Conservation (phyloP, 2,329 filamentous ascomycete genomes). For the Hypomyces perniciosus region DNA sequence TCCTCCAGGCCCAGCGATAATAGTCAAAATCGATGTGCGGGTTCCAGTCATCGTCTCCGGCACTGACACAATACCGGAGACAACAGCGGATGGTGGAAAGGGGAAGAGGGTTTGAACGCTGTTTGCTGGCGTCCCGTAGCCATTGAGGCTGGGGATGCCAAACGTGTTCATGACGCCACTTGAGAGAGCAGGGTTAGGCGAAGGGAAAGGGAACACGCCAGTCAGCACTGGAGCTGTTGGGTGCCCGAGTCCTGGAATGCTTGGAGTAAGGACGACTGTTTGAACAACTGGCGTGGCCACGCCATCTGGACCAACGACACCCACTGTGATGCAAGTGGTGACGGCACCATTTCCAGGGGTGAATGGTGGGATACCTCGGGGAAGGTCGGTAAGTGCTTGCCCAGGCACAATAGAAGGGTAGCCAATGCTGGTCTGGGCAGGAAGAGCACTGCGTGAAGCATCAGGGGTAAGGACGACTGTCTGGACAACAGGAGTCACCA, state of each 20-base stretch:
- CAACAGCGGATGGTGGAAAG: conserved; percentile 14
- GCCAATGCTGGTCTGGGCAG: conserved; percentile 12
- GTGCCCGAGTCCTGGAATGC: conserved; percentile 16
- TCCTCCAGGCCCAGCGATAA: conserved; percentile 17
- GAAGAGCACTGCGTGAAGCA: conserved; percentile 9
- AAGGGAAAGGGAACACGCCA: conserved; percentile 13
- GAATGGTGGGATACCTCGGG: conserved; percentile 15
- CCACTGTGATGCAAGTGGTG: conserved; percentile 26
- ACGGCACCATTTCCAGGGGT: conserved; percentile 14
- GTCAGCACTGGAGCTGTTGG: conserved; percentile 15
- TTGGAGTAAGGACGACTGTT: conserved; percentile 25
- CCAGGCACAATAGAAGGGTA: conserved; percentile 18
- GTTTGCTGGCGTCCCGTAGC: conserved; percentile 18
- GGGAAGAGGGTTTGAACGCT: conserved; percentile 4
- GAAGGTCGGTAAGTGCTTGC: conserved; percentile 15
- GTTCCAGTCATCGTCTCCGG: conserved; percentile 18
- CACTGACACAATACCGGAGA: conserved; percentile 19
- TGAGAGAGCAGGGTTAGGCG: conserved; percentile 14
- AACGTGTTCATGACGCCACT: conserved; percentile 11
- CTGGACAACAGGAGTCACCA: conserved; percentile 24
- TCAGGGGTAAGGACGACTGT: conserved; percentile 20
- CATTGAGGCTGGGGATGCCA: conserved; percentile 20
- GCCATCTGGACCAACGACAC: conserved; percentile 27
- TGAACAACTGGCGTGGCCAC: conserved; percentile 26
- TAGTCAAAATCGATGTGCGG: conserved; percentile 19